Evolutionary conservation across 163 green algal species (phyloP).

Genomic region (Scenedesmus sp.): DNA sequence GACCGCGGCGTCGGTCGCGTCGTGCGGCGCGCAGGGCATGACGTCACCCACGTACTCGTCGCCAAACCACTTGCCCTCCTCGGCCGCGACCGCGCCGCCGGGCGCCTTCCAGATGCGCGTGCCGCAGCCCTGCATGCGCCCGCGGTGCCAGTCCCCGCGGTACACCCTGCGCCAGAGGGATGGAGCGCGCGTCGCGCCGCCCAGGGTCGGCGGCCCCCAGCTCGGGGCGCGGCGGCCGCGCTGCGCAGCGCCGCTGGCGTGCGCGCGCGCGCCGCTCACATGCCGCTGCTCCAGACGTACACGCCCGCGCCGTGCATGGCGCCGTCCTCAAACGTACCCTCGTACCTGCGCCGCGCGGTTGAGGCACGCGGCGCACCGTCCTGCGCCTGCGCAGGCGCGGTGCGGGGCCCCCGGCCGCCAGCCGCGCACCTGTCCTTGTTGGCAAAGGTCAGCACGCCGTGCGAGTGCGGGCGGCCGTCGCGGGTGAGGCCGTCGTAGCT

Average conservation of each 20-base stretch:
- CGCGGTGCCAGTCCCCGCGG: constrained; percentile 58
- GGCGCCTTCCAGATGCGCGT: constrained; percentile 48
- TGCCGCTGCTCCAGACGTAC: constrained; percentile 55
- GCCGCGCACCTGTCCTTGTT: constrained; percentile 54
- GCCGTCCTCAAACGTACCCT: constrained; percentile 52
- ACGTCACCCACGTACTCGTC: constrained; percentile 40
- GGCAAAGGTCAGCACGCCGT: constrained; percentile 48
- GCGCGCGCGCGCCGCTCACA: constrained; percentile 8
- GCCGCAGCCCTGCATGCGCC: constrained; percentile 62
- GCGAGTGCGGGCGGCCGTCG: constrained; percentile 32
- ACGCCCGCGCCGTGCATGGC: constrained; percentile 50
- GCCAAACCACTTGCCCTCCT: constrained; percentile 41
- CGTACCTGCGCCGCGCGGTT: constrained; percentile 46
- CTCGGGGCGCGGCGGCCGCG: no score
- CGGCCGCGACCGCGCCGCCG: not conserved
- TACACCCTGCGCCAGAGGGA: constrained; percentile 57
- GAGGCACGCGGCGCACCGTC: not conserved
- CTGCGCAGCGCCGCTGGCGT: not conserved
- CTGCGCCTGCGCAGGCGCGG: not conserved
- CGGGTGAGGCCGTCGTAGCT: constrained; percentile 52
- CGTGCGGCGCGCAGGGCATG: constrained; percentile 29
- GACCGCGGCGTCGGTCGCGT: constrained; percentile 34
- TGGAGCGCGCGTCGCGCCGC: no score
- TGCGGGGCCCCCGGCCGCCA: not conserved
- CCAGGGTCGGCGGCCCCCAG: no score